Percentiles rank a stretch among this genome's conserved stretches.
These are phyloP conservation scores for Monosporascus cannonballus DNA, from an alignment of 2,329 filamentous ascomycete species.

Conservation along the genomic window DNA sequence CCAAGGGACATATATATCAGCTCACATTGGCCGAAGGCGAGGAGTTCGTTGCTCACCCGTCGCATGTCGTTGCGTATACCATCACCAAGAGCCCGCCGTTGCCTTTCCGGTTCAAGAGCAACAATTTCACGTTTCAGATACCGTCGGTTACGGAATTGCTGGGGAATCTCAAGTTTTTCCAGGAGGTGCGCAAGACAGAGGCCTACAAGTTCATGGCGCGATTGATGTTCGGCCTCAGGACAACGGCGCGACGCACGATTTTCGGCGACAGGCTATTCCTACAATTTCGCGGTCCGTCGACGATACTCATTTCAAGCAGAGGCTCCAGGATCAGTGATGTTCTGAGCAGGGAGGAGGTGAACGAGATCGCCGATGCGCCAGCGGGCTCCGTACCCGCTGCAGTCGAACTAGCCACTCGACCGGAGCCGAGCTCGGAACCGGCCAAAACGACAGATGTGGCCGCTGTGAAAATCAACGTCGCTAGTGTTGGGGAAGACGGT, in stretches of 20 bases:
- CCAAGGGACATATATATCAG: constrained; percentile 85
- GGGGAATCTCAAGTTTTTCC: constrained; percentile 66
- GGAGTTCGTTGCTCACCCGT: constrained; percentile 85
- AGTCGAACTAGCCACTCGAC: constrained; percentile 39
- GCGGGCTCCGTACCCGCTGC: constrained; percentile 63
- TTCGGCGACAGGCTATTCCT: constrained; percentile 94
- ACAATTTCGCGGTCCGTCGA: constrained; percentile 80
- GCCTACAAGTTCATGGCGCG: constrained; percentile 65
- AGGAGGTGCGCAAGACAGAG: constrained; percentile 62
- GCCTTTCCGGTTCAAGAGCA: constrained; percentile 80
- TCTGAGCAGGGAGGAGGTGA: constrained; percentile 71
- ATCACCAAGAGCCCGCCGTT: constrained; percentile 66
- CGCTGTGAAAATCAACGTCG: constrained; percentile 46
- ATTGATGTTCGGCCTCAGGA: constrained; percentile 64
- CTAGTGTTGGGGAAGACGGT: constrained; percentile 52
- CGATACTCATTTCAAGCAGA: constrained; percentile 83
- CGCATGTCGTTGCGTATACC: constrained; percentile 86
- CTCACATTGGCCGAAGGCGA: constrained; percentile 76
- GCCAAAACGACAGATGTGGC: constrained; percentile 27
- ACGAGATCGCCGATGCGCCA: constrained; percentile 81
- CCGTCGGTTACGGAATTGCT: constrained; percentile 63
- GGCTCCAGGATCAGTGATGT: constrained; percentile 72
- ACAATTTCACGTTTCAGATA: constrained; percentile 72
- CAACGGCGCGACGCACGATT: constrained; percentile 72
- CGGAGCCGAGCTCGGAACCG: constrained; percentile 24